These are phyloP conservation scores for Phytopythium kandeliae DNA, from an alignment of 352 stramenopile genomes.

Conservation along the genomic window DNA sequence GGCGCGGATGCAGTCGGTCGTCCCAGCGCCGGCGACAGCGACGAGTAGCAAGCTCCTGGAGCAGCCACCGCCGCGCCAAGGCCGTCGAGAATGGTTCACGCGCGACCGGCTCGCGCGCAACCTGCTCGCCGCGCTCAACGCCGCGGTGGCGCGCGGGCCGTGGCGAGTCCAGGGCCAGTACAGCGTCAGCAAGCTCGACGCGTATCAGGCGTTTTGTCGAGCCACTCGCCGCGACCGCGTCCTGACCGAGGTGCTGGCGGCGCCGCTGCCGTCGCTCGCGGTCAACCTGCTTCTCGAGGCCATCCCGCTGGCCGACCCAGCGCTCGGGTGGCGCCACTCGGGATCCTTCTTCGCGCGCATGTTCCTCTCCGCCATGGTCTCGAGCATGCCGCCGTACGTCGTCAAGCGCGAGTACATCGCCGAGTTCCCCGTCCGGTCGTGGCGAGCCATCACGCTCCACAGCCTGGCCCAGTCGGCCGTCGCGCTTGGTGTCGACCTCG, in stretches of 20 bases:
- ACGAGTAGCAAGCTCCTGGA: background rate
- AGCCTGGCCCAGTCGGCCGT: conserved; percentile 8
- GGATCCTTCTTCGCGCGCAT: conserved; percentile 22
- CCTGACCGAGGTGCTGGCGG: conserved; percentile 13
- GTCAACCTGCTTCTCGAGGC: conserved; percentile 18
- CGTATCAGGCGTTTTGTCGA: conserved; percentile 13
- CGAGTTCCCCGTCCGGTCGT: conserved; percentile 11
- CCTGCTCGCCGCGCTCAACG: background rate
- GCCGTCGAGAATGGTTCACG: background rate
- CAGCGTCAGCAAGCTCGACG: conserved; percentile 27
- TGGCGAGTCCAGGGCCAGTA: conserved; percentile 15
- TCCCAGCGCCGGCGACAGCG: background rate
- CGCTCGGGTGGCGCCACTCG: conserved; percentile 5
- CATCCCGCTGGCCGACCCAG: conserved; percentile 15
- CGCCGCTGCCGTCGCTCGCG: conserved; percentile 13
- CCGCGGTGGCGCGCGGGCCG: conserved; percentile 1
- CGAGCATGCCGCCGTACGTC: conserved; percentile 8
- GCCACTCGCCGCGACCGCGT: conserved; percentile 4
- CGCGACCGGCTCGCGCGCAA: background rate
- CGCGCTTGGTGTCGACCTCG: conserved; percentile 16
- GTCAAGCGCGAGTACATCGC: conserved; percentile 22
- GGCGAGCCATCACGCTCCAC: conserved; percentile 7
- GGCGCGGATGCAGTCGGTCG: background rate
- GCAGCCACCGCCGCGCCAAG: background rate
- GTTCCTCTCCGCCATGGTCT: conserved; percentile 12